Conservation (phyloP, 2,329 filamentous ascomycete species). For the Botrytis aclada region DNA sequence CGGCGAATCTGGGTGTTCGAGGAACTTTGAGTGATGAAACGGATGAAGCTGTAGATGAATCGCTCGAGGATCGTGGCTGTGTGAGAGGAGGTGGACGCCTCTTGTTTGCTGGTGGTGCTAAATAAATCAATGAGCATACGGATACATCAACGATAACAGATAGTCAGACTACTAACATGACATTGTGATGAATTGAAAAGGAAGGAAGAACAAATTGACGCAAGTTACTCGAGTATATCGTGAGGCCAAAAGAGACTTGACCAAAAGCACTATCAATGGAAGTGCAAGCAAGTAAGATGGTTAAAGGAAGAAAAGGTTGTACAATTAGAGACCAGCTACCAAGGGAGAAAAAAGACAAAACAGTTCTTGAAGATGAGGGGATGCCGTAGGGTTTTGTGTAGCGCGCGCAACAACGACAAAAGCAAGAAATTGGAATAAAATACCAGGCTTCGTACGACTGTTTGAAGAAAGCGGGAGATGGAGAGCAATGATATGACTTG, state of each 20-base stretch:
- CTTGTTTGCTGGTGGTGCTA: conserved; percentile 29
- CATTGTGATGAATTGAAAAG: conserved; percentile 26
- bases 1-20: conserved; percentile 74
- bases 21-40: conserved; percentile 55
- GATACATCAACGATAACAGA: conserved; percentile 3
- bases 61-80: conserved; percentile 42
- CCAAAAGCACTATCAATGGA: conserved; percentile 13
- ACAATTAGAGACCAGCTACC: conserved; percentile 39
- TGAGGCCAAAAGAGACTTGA: conserved; percentile 15
- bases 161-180: conserved; percentile 27
- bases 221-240: conserved; percentile 17
- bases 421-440: conserved; percentile 33
- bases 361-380: conserved; percentile 31
- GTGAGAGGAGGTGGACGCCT: conserved; percentile 32
- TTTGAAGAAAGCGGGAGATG: conserved; percentile 29
- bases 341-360: conserved; percentile 26
- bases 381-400: conserved; percentile 34
- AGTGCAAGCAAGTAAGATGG: conserved; percentile 23
- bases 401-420: conserved; percentile 31
- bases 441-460: conserved; percentile 30
- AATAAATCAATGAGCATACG: conserved; percentile 11
- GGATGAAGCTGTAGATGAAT: conserved; percentile 41
- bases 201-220: conserved; percentile 23
- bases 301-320: conserved; percentile 32
- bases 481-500: conserved; percentile 30